Conservation (phyloP, 352 stramenopile genomes). For the Phytophthora pinifolia region DNA sequence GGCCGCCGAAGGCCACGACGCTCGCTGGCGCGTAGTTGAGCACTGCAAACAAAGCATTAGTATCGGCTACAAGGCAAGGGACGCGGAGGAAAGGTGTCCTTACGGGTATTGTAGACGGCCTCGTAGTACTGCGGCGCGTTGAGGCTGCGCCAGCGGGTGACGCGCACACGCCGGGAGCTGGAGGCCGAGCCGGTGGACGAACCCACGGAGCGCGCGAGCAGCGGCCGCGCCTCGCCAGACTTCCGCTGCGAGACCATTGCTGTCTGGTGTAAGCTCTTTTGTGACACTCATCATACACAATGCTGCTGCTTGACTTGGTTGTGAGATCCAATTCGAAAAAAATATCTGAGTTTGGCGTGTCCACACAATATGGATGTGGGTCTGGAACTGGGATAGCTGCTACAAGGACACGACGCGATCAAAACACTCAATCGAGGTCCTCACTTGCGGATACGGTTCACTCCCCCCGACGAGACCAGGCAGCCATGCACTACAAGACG, state of each 20-base stretch:
- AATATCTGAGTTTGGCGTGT: not conserved
- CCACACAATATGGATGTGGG: not conserved
- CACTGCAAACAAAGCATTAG: constrained; percentile 20
- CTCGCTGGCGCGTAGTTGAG: constrained; percentile 41
- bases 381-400: not conserved
- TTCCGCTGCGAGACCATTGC: not conserved
- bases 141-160: constrained; percentile 30
- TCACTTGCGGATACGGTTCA: too few species aligned
- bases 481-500: constrained; percentile 84
- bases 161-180: constrained; percentile 29
- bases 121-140: constrained; percentile 38
- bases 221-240: constrained; percentile 19
- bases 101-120: constrained; percentile 36
- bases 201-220: constrained; percentile 27
- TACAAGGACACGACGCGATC: constrained; percentile 23
- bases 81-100: not conserved
- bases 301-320: too few species aligned
- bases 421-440: constrained; percentile 9
- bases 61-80: not conserved
- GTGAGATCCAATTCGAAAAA: not conserved
- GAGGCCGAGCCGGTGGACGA: constrained; percentile 27
- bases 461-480: constrained; percentile 9
- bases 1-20: constrained; percentile 47
- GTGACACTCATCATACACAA: constrained; percentile 17
- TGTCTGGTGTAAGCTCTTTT: constrained; percentile 1